Percentiles rank a stretch among this genome's conserved stretches.
Conservation (phyloP, 2,329 filamentous ascomycete genomes). For the Trichoderma harzianum region DNA sequence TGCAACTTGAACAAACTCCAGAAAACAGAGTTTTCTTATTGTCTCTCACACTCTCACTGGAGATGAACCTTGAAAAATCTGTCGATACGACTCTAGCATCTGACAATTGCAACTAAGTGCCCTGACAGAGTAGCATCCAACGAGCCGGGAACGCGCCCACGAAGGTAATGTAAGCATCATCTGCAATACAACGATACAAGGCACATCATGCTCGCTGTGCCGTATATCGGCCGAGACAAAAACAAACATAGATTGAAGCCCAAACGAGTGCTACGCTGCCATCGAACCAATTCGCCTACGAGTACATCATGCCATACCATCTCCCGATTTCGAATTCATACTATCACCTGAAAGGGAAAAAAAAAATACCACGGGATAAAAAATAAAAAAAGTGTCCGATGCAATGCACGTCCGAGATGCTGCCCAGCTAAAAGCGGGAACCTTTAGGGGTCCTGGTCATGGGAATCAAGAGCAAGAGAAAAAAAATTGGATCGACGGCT, state of each 20-base stretch:
- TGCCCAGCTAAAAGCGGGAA: not conserved
- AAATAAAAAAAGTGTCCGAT: not conserved
- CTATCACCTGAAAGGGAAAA: too few species aligned
- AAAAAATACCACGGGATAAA: too few species aligned
- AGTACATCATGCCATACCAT: not conserved
- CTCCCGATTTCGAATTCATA: not conserved
- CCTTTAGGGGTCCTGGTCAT: not conserved
- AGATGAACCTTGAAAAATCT: not conserved
- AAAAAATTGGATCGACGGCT: not conserved
- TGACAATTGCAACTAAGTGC: not conserved
- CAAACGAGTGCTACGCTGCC: not conserved
- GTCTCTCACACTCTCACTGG: too few species aligned
- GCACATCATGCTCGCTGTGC: not conserved
- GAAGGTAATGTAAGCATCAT: not conserved
- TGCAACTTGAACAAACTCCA: not conserved
- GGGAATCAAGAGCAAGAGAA: too few species aligned
- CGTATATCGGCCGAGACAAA: not conserved
- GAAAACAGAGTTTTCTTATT: not conserved
- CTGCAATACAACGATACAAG: not conserved
- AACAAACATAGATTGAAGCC: not conserved
- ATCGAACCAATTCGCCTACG: not conserved
- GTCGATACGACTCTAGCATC: not conserved
- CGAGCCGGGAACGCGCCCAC: not conserved
- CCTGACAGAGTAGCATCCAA: not conserved
- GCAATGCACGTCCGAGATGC: not conserved